Base-by-base conservation (phyloP, 2,329 filamentous ascomycete genomes). In the Sarocladiaceae sp. region DNA sequence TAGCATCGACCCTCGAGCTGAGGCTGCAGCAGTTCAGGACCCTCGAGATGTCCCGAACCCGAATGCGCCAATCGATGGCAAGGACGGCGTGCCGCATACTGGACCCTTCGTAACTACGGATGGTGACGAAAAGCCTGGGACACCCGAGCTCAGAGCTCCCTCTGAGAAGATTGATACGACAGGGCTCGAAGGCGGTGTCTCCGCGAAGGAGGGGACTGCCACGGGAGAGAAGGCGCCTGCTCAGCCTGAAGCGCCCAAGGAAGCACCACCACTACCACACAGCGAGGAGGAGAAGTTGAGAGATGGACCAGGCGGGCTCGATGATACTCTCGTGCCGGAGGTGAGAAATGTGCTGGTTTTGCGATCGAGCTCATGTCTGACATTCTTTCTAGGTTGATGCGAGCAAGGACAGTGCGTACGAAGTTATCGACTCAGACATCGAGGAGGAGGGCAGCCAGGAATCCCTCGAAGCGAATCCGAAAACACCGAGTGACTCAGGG, bases 61-160 rank as follows among this genome's bases (percentile, higher is more conserved):
- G 66, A 86, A 94, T 73, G 90, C 88, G 52, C 93, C 93, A 0
- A 86, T 97, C 18, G 94, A 97, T 66, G 92, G 92, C 42, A 87
- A 88, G 61, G 94, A 97, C 71, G 94, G 94, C 46, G 94, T 92
- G 72, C 94, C 94, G 44, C 93, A 97, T 65, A 83, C 86, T 18
- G 94, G 94, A 2, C 94, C 94, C 5, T 86, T 83, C 63, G 84
- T 92, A 53, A 83, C 85, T 56, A 79, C 76, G 15, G 68, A 71
- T 8, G 22, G 31, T 25, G 29, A 17, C 11, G 37, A 36, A 10
- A 36, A 50, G 47, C 47, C 47, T 26, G 47, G 22, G 17, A 26
- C 29, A 3, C 47, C 47, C 10, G 26, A 48, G 15, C 17, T 48
- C 17, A 48, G 33, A 20, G 25, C 44, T 4, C 44, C 44, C n/a